Evolutionary conservation across 257 asterid species (phyloP), one percentile per base, ranked within the genome.

Genomic region (Oldenlandia corymbosa): DNA sequence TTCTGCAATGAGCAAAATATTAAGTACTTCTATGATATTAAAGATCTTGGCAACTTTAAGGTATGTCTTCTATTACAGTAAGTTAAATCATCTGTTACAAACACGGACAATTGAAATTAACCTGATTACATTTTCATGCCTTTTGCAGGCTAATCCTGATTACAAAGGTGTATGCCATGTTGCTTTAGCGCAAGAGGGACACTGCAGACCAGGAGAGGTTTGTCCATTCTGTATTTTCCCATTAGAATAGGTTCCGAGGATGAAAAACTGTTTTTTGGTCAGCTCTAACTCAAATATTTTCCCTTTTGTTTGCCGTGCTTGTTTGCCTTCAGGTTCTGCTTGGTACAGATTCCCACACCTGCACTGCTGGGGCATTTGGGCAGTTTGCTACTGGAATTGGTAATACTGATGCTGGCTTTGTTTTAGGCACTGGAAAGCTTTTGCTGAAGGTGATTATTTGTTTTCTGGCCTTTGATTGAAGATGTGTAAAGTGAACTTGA

Each of bases 121-220:
- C 23, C 41, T 24, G 10, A 60, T 32, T 10, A 48, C 28, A 55
- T 58, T 52, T 24, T 31, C 45, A 62, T 37, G 36, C 53, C 42
- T 18, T 51, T 52, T 77, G 49, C 86, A 91, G 96, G 95, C 92
- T 46, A 93, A 93, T 78, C 97, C 95, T 20, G 96, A 93, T 70
- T 86, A 90, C 69, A 93, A 90, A 93, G 99, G 99, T 62, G 99
- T 93, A 34, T 93, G 97, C 82, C 99, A 93, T 70, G 70, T 93
- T 34, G 97, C 97, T 64, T 95, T 93, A 71, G 96, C 99, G 30
- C 97, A 93, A 79, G 99, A 93, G 82, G 99, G 99, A 70, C 96
- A 93, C 76, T 90, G 96, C 84, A 75, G 96, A 70, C 97, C 97
- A 32, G 96, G 97, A 73, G 97, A 93, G 96, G 97, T 93, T 70